Conservation (phyloP, 306 rosid species). For the Fragaria ananassa region DNA sequence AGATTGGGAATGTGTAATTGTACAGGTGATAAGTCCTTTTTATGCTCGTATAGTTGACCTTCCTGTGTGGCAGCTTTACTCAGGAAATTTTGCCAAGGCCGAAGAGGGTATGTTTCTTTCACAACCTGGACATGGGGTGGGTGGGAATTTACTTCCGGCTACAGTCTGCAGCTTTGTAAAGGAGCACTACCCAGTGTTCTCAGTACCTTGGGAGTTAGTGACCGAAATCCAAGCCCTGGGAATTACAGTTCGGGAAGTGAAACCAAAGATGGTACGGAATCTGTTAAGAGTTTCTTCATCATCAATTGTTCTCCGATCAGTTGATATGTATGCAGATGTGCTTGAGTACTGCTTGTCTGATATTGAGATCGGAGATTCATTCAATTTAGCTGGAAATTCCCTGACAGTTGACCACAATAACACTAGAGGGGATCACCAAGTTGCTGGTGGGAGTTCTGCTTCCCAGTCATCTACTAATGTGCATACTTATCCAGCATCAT, state of each 20-base stretch:
- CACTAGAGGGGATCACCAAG: slow-evolving; percentile 34
- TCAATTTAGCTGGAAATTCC: slow-evolving; percentile 41
- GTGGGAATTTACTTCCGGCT: slow-evolving; percentile 75
- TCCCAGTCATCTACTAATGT: slow-evolving; percentile 41
- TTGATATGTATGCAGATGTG: slow-evolving; percentile 88
- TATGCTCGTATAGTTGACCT: slow-evolving; percentile 80
- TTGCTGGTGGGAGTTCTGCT: slow-evolving; percentile 41
- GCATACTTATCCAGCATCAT: slow-evolving; percentile 38
- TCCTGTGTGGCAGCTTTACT: slow-evolving; percentile 97
- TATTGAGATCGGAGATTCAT: slow-evolving; percentile 43
- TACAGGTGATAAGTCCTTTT: slow-evolving; percentile 72
- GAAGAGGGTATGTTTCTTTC: slow-evolving; percentile 99
- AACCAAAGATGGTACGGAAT: slow-evolving; percentile 94
- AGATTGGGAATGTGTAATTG: slow-evolving; percentile 84
- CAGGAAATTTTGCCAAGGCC: slow-evolving; percentile 94
- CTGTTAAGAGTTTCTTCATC: slow-evolving; percentile 65
- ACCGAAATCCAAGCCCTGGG: slow-evolving; percentile 89
- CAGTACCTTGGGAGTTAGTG: slow-evolving; percentile 95
- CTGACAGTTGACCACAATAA: slow-evolving; percentile 26
- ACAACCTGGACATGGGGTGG: slow-evolving; percentile 87
- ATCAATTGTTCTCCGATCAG: slow-evolving; percentile 63
- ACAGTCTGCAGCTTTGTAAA: slow-evolving; percentile 96
- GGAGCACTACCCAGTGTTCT: slow-evolving; percentile 96
- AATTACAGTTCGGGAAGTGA: slow-evolving; percentile 68
- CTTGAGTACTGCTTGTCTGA: slow-evolving; percentile 95